Conservation (phyloP, 2,329 filamentous ascomycete species). For the Pseudogymnoascus sp. region DNA sequence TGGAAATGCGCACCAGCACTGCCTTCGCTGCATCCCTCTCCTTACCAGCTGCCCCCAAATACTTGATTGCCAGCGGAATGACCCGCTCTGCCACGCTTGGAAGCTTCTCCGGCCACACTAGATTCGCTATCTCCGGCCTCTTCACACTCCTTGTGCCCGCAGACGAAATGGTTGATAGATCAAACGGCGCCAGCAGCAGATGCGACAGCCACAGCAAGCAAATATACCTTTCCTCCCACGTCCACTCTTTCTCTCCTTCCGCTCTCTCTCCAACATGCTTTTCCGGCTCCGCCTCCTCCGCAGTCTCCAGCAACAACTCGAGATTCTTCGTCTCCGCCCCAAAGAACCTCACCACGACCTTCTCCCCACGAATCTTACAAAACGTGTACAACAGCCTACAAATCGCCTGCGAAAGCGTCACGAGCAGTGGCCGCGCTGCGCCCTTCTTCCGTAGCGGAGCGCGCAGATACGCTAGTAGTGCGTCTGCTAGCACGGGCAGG, state of each 20-base stretch:
- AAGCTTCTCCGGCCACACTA: slow-evolving; percentile 51
- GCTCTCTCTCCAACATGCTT: slow-evolving; percentile 12
- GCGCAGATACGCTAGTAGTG: slow-evolving; percentile 62
- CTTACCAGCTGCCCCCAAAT: slow-evolving; percentile 70
- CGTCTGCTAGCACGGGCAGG: slow-evolving; percentile 65
- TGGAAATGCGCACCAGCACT: slow-evolving; percentile 72
- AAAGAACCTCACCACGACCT: slow-evolving; percentile 83
- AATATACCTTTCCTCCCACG: slow-evolving; percentile 86
- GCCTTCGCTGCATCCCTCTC: slow-evolving; percentile 82
- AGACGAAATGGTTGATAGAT: slow-evolving; percentile 76
- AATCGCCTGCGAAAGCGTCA: slow-evolving; percentile 49
- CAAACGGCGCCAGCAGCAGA: slow-evolving; percentile 78
- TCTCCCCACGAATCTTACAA: slow-evolving; percentile 90
- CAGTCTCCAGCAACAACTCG: slow-evolving; percentile 66
- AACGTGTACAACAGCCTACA: slow-evolving; percentile 78
- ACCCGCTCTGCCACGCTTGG: slow-evolving; percentile 65
- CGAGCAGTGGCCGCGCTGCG: slow-evolving; percentile 32
- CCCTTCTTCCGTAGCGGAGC: slow-evolving; percentile 32
- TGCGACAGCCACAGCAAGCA: slow-evolving; percentile 83
- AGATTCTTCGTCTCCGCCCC: slow-evolving; percentile 84
- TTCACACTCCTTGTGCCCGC: slow-evolving; percentile 41
- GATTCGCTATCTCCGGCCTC: slow-evolving; percentile 36
- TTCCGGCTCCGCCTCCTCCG: slow-evolving; percentile 50
- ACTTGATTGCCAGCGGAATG: slow-evolving; percentile 61
- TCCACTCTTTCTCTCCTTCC: slow-evolving; percentile 36